These are phyloP conservation scores for Geranium brycei DNA, from an alignment of 345 rosid genomes.

Conservation along the genomic window DNA sequence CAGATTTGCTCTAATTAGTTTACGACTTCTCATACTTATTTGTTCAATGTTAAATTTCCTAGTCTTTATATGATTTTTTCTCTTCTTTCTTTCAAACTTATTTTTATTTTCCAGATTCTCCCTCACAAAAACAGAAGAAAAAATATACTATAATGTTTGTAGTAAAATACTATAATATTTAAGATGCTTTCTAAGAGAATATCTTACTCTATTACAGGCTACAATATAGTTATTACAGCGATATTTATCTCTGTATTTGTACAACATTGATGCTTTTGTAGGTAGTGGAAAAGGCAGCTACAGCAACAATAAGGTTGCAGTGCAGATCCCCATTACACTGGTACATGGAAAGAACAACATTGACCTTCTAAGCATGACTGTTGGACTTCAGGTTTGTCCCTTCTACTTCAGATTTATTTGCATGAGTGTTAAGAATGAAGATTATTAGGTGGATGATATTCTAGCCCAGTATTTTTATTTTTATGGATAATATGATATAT, in stretches of 20 bases:
- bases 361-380: slow-evolving; percentile 80
- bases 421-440: background rate
- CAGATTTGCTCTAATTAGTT: background rate
- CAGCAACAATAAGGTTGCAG: slow-evolving; percentile 40
- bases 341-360: slow-evolving; percentile 58
- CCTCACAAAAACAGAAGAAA: too few species aligned
- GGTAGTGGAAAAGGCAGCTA: slow-evolving; percentile 52
- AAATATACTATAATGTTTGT: too few species aligned
- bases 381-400: slow-evolving; percentile 70
- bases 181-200: background rate
- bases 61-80: background rate
- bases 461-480: background rate
- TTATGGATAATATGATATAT: too few species aligned
- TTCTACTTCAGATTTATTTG: background rate
- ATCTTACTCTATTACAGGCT: background rate
- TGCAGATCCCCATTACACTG: slow-evolving; percentile 50
- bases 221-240: background rate
- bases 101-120: too few species aligned
- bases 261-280: slow-evolving; percentile 14
- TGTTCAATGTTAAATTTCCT: background rate
- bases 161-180: too few species aligned
- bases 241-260: background rate
- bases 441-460: background rate
- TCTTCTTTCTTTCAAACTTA: too few species aligned
- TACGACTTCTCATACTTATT: background rate